phyloP scores from a whole-genome alignment of 2,329 filamentous ascomycete genomes.

The Teratosphaeria pseudoeucalypti region DNA sequence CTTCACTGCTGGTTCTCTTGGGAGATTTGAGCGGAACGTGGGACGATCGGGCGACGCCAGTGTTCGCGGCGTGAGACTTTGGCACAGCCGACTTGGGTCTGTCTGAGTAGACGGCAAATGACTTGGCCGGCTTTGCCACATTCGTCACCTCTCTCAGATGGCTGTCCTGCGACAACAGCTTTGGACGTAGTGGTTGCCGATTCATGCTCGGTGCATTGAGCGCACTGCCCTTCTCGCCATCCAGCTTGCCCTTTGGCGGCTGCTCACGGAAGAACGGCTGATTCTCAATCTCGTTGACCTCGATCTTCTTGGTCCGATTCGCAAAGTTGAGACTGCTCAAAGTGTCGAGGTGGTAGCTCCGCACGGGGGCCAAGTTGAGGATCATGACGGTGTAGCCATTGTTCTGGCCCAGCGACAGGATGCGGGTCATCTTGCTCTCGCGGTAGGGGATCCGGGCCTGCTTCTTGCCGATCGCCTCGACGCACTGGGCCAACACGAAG shows the following conservation, averaged over 20 bases:
- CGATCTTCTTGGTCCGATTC: conserved; percentile 90
- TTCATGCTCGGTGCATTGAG: conserved; percentile 23
- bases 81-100: conserved; percentile 40
- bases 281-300: conserved; percentile 91
- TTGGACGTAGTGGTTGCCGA: conserved; percentile 68
- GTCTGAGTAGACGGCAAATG: conserved; percentile 81
- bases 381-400: conserved; percentile 96
- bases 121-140: conserved; percentile 62
- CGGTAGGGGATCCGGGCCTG: conserved; percentile 74
- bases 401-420: conserved; percentile 85
- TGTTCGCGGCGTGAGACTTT: conserved; percentile 3
- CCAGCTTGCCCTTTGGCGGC: conserved; percentile 24
- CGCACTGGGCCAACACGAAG: conserved; percentile 88
- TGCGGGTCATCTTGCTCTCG: conserved; percentile 95
- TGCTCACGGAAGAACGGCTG: conserved; percentile 62
- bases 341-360: conserved; percentile 87
- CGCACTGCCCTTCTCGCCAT: conserved; percentile 26
- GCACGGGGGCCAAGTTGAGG: conserved; percentile 80
- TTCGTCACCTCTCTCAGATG: conserved; percentile 42
- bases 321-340: conserved; percentile 90
- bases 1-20: conserved; percentile 36
- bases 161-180: conserved; percentile 64
- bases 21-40: conserved; percentile 18
- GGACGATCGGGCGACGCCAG: conserved; percentile 13
- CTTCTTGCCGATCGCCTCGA: conserved; percentile 80